Evolutionary conservation across 2,329 filamentous ascomycete species (phyloP).

Genomic region (Nothophoma quercina): DNA sequence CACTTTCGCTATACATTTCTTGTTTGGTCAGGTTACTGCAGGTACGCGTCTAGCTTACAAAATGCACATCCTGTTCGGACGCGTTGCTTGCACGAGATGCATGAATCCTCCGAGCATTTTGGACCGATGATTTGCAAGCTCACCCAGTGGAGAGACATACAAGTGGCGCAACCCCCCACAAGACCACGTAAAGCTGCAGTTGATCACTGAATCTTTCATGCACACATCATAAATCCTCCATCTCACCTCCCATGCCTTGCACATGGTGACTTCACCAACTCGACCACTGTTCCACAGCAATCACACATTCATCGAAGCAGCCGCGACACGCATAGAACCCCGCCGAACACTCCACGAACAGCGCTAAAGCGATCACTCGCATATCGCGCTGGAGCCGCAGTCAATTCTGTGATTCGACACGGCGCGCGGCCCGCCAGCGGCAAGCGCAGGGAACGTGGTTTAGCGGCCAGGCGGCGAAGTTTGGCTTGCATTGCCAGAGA

Average conservation of each 20-base stretch:
- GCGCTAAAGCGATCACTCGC: conserved; percentile 33
- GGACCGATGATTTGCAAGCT: conserved; percentile 4
- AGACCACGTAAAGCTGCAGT: conserved; percentile 6
- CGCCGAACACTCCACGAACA: conserved; percentile 28
- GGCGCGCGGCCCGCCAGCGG: conserved; percentile 29
- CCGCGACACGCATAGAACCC: conserved; percentile 28
- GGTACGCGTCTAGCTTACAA: conserved; percentile 15
- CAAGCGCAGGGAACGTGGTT: conserved; percentile 1
- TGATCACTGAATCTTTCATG: background rate
- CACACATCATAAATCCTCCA: background rate
- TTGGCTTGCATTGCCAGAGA: conserved; percentile 31
- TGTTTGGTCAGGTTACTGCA: conserved; percentile 10
- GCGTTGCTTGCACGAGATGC: background rate
- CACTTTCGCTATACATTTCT: background rate
- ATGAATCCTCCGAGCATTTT: conserved; percentile 5
- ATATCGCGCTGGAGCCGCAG: conserved; percentile 26
- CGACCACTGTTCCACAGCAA: conserved; percentile 3
- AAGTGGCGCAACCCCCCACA: conserved; percentile 17
- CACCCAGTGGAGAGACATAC: background rate
- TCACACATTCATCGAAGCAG: conserved; percentile 11
- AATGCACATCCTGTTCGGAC: background rate
- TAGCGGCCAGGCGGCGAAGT: conserved; percentile 16
- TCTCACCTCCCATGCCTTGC: background rate
- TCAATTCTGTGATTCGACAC: conserved; percentile 31
- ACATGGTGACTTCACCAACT: background rate